These are phyloP conservation scores for Sonneratia alba DNA, from an alignment of 345 rosid species.

Conservation along the genomic window DNA sequence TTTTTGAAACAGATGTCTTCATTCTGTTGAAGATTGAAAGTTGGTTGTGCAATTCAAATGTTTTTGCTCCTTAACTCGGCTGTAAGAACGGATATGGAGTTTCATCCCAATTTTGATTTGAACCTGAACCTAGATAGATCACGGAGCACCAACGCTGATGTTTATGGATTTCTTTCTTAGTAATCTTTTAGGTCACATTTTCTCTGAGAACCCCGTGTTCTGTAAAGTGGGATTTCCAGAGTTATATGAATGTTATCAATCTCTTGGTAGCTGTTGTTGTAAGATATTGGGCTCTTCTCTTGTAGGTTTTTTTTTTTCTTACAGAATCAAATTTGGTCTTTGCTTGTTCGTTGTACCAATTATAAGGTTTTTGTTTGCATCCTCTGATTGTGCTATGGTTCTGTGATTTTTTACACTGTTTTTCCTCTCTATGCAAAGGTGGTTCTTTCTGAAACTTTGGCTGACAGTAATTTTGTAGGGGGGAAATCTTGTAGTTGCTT, in stretches of 20 bases:
- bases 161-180: background rate
- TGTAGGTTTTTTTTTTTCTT: background rate
- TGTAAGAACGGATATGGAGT: background rate
- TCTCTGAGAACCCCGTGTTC: background rate
- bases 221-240: background rate
- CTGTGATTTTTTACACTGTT: background rate
- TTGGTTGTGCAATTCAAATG: background rate
- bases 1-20: background rate
- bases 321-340: background rate
- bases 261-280: background rate
- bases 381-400: background rate
- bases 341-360: background rate
- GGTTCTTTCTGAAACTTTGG: background rate
- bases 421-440: too few relatives aligned
- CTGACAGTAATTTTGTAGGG: background rate
- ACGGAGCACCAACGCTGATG: background rate
- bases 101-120: background rate
- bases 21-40: background rate
- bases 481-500: background rate
- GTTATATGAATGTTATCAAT: background rate
- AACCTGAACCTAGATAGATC: background rate
- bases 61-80: background rate
- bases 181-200: background rate
- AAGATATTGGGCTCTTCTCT: too few relatives aligned
- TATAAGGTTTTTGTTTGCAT: background rate